A percentile compares a stretch with the other conserved stretches of the same genome.
phyloP scores from a whole-genome alignment of 2,329 filamentous ascomycete species.

The Colletotrichum sp. region DNA sequence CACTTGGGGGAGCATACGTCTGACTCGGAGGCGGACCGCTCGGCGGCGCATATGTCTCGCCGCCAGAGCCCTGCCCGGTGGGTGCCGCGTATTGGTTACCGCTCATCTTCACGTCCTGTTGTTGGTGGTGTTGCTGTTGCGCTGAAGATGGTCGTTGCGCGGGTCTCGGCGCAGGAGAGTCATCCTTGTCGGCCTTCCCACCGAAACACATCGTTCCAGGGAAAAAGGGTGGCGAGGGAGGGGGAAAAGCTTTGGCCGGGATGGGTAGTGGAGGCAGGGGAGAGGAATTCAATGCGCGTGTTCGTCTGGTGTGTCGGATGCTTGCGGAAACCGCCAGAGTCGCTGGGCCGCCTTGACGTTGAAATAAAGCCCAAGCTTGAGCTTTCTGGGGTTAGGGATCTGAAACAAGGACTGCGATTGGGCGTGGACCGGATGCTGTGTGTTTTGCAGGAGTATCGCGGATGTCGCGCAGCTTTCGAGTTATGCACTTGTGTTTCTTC shows the following conservation, averaged over 20 bases:
- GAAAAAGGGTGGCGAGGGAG: background rate
- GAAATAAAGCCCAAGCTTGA: conserved; percentile 9
- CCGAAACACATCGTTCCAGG: conserved; percentile 54
- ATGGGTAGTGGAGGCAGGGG: background rate
- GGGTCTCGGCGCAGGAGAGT: conserved; percentile 46
- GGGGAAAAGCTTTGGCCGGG: background rate
- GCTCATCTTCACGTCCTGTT: conserved; percentile 28
- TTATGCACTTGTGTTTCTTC: background rate
- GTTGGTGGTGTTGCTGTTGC: background rate
- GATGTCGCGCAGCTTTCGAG: background rate
- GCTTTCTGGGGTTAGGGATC: background rate
- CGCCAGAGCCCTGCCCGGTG: conserved; percentile 16
- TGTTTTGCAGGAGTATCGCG: background rate
- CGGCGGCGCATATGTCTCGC: conserved; percentile 1
- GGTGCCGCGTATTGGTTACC: conserved; percentile 29
- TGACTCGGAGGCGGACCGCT: background rate
- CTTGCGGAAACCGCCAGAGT: background rate
- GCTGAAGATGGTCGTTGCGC: conserved; percentile 25
- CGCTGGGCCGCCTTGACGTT: conserved; percentile 9
- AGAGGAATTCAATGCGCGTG: background rate
- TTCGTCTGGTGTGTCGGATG: conserved; percentile 4
- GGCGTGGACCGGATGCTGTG: background rate
- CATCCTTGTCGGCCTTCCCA: conserved; percentile 42
- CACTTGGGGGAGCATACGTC: background rate
- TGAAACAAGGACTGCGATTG: conserved; percentile 1